Base-by-base conservation (phyloP, 73 alveolate genomes). In the Tetrahymena borealis region DNA sequence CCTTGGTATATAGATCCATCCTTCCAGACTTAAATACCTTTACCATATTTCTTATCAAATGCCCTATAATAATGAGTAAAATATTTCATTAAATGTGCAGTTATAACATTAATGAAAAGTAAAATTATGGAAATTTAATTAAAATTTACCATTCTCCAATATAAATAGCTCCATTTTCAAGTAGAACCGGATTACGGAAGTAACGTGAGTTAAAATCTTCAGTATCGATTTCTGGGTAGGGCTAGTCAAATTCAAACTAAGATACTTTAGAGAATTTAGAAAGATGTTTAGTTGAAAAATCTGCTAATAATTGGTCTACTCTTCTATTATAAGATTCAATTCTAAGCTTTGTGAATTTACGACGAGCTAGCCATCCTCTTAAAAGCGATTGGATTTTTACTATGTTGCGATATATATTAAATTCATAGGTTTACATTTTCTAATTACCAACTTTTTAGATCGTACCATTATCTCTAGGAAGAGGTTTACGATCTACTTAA, bases 1-100 rank as follows among this genome's bases (percentile, higher is more conserved):
- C 97, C 97, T 77, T 96, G 96, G 91, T 93, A 96, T 10, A 77
- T 93, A 28, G 96, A 91, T 0, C 98, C 98, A 91, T 96, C 97
- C 31, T 91, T 92, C 98, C 97, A 96, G 6, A 93, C 95, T 94
- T 95, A 78, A 24, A 78, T 91, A 0, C 98, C 98, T 40, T 90
- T 79, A 4, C 98, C 97, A 91, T 91, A 96, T n/a, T 96, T 92
- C 24, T 90, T 60, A 15, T 90, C 92, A 5, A 37, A 39, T 4
- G 92, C 85, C 85, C 85, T 60, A 2, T 5, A 0, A 60, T 60
- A 15, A 24, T 42, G 16, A n/a, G 5, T 32, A 60, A 2, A 60
- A n/a, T 4, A 1, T 60, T 11, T 24, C 28, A 6, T 60, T 24
- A 18, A 60, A 15, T 3, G 16, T 2, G 4, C 32, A 8, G 28